Conservation (phyloP, 192 early-diverging fungal genomes). For the Backusella morwellensis region DNA sequence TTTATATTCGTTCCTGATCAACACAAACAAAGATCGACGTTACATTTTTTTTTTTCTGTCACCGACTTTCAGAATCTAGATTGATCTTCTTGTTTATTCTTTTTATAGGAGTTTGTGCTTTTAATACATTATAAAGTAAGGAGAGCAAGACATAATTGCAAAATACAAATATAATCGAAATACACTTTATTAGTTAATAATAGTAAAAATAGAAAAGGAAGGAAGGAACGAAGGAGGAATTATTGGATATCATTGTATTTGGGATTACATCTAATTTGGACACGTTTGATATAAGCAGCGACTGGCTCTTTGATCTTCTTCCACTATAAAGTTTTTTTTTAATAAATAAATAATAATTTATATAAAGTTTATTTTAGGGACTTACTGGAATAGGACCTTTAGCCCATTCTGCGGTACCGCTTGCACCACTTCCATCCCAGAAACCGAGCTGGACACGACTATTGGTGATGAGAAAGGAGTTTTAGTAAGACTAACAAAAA, state of each 20-base stretch:
- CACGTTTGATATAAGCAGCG: background rate
- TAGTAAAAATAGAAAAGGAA: background rate
- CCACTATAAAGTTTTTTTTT: background rate
- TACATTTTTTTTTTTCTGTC: background rate
- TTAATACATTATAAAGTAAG: background rate
- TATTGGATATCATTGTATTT: background rate
- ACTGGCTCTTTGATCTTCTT: background rate
- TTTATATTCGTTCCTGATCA: background rate
- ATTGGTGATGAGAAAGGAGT: background rate
- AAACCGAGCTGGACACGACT: slow-evolving; percentile 46
- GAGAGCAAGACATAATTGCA: background rate
- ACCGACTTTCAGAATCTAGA: background rate
- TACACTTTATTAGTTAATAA: background rate
- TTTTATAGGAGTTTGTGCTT: background rate
- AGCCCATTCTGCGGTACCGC: slow-evolving; percentile 33
- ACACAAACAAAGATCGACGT: background rate
- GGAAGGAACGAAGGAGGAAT: background rate
- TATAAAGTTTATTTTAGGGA: background rate
- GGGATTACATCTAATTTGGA: background rate
- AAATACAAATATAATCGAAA: background rate
- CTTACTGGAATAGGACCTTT: slow-evolving; percentile 27
- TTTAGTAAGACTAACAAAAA: background rate
- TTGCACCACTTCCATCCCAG: slow-evolving; percentile 49
- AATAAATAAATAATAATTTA: background rate
- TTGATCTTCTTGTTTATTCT: background rate